Evolutionary conservation across 495 filamentous ascomycete species (phyloP).

Genomic region (Poronia punctata): DNA sequence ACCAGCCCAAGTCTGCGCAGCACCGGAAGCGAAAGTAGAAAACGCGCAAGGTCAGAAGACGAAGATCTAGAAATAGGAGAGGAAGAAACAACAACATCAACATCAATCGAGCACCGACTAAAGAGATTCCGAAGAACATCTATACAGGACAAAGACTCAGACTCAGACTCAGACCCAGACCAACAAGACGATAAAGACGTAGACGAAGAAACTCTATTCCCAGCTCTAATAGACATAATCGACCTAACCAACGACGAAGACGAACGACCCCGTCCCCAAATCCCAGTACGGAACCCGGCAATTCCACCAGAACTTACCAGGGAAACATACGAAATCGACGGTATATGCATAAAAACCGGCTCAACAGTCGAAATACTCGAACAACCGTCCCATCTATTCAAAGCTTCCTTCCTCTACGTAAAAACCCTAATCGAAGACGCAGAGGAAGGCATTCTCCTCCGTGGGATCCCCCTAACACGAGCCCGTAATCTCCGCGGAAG

Average conservation of each 20-base stretch:
- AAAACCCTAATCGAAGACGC: slow-evolving; percentile 26
- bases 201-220: slow-evolving; percentile 1
- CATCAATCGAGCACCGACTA: slow-evolving; percentile 3
- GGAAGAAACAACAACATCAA: no score
- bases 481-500: slow-evolving; percentile 31
- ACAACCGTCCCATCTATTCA: slow-evolving; percentile 8
- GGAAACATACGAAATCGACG: slow-evolving; percentile 14
- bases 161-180: not conserved
- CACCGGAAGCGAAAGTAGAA: no score
- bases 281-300: slow-evolving; percentile 6
- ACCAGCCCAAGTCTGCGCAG: no score
- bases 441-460: slow-evolving; percentile 24
- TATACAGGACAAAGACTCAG: not conserved
- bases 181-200: not conserved
- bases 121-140: slow-evolving; percentile 1
- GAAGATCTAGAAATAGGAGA: no score
- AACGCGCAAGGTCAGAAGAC: no score
- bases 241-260: slow-evolving; percentile 14
- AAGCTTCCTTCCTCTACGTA: slow-evolving; percentile 36
- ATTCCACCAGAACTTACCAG: slow-evolving; percentile 2
- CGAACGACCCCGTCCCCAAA: not conserved
- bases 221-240: slow-evolving; percentile 15
- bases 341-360: slow-evolving; percentile 16
- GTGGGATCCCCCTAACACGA: slow-evolving; percentile 36
- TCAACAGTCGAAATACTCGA: slow-evolving; percentile 29